Evolutionary conservation across 345 rosid species (phyloP).

Genomic region (Eucalyptus sp.): DNA sequence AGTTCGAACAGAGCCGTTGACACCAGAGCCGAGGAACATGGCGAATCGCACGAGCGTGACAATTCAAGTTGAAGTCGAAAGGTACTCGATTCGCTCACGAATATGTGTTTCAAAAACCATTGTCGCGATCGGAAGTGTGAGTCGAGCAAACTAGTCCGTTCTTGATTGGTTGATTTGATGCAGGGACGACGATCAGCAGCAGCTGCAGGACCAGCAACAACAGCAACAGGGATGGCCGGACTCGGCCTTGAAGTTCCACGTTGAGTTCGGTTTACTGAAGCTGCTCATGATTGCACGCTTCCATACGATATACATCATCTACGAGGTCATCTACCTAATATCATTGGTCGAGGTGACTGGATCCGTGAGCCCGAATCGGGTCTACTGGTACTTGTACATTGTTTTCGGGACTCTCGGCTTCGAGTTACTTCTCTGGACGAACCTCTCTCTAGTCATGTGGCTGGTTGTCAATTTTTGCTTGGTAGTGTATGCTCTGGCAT

Average conservation of each 20-base stretch:
- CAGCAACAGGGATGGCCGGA: not conserved
- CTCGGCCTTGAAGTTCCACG: not conserved
- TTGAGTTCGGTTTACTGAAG: not conserved
- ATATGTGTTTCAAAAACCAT: not conserved
- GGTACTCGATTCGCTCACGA: not conserved
- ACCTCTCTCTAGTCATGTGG: not conserved
- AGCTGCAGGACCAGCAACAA: not conserved
- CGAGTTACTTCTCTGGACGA: not conserved
- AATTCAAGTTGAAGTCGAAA: not conserved
- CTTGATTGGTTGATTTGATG: not conserved
- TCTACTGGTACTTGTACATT: not conserved
- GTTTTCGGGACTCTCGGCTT: not conserved
- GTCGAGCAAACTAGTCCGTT: not conserved
- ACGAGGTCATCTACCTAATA: not conserved
- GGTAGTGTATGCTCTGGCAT: not conserved
- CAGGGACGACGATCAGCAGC: not conserved
- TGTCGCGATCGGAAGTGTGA: not conserved
- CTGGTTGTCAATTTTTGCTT: not conserved
- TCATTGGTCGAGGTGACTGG: not conserved
- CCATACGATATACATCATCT: not conserved
- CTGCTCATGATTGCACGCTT: not conserved
- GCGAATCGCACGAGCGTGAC: not conserved
- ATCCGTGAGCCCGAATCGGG: not conserved
- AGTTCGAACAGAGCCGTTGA: not conserved
- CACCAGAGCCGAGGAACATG: not conserved